Percentiles rank a stretch among this genome's conserved stretches.
Conservation (phyloP, 2,329 filamentous ascomycete species). For the Fusarium beomiforme region DNA sequence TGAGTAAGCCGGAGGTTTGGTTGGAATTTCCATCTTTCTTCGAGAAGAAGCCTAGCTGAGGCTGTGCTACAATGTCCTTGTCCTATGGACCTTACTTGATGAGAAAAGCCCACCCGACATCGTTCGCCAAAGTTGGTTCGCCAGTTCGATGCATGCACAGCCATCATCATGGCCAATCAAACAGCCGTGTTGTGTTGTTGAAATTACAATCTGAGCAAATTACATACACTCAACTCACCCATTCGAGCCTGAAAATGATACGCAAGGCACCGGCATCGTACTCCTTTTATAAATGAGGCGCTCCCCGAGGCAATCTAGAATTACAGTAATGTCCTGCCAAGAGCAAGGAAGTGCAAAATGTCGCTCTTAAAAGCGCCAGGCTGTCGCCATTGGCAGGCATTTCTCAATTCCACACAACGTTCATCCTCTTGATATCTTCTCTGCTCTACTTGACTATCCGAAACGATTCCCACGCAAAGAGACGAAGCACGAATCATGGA, state of each 20-base stretch:
- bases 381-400: background rate
- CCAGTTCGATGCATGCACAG: conserved; percentile 19
- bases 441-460: background rate
- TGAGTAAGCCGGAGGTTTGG: background rate
- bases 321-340: conserved; percentile 1
- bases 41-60: conserved; percentile 12
- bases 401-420: background rate
- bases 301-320: conserved; percentile 19
- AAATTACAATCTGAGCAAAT: conserved; percentile 25
- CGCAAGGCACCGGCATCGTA: conserved; percentile 18
- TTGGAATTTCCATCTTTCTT: conserved; percentile 33
- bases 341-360: conserved; percentile 22
- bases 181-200: background rate
- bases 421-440: background rate
- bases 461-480: background rate
- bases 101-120: background rate
- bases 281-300: conserved; percentile 29
- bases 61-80: conserved; percentile 24
- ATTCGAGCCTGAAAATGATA: conserved; percentile 5
- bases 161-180: conserved; percentile 17
- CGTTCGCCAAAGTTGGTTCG: conserved; percentile 7
- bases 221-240: background rate
- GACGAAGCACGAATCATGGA: conserved; percentile 12
- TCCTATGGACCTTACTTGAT: conserved; percentile 7
- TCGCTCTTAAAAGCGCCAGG: conserved; percentile 14